Evolutionary conservation across 2,329 filamentous ascomycete genomes (phyloP), one percentile per base, ranked within the genome.

Genomic region (Thielaviopsis ethacetica): DNA sequence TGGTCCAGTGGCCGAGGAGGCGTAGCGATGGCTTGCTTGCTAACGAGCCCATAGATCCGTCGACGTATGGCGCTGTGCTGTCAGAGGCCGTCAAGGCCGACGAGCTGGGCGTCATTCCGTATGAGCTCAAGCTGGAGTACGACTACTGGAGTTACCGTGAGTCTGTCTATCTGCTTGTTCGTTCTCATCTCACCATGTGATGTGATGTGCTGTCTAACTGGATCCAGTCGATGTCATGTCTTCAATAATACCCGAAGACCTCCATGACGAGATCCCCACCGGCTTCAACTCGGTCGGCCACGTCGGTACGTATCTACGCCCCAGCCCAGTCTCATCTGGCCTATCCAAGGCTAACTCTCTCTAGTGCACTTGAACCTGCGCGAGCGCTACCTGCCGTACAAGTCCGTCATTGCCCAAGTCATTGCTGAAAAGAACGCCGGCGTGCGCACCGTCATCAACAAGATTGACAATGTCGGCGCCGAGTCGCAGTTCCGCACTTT

Each of bases 401-500:
- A 93, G 70, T 70, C 85, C 64, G 69, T 97, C 50, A 91, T 97
- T 55, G 93, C 86, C 0, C 76, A 91, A 66, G 84, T 97, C 2
- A 75, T 98, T 21, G 73, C 89, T 57, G 93, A 97, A 74, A 98
- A 98, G 73, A 95, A 95, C 71, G 79, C 83, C 10, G 74, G 73
- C 53, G 81, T 96, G 62, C 79, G 76, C 61, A 98, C 93, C 0
- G 91, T 98, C 64, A 96, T 98, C 73, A 96, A 96, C 77, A 98
- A 98, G 72, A 80, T 85, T 51, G 86, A 95, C 70, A 84, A 88
- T 62, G 91, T 98, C 9, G 93, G 93, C 60, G 80, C 81, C 22
- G 84, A 88, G 65, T 93, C 84, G 65, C 83, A 89, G 68, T 98
- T 88, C 72, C 83, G 93, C 57, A 97, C 93, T 0, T 97, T 98